Evolutionary conservation across 2,329 filamentous ascomycete species (phyloP).

Genomic region (Cladosporium oxysporum): DNA sequence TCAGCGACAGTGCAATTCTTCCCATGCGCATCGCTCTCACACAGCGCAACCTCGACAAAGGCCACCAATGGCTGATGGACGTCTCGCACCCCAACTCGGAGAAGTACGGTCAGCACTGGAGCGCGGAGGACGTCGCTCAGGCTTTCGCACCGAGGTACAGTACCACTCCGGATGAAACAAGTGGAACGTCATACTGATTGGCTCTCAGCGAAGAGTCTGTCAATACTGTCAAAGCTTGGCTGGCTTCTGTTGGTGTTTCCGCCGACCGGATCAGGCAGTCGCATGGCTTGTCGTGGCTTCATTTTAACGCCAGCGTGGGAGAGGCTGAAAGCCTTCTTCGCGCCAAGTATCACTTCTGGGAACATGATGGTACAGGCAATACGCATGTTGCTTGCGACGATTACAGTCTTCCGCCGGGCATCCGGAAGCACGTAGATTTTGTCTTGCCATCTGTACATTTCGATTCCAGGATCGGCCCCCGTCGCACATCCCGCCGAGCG

Average conservation of each 20-base stretch:
- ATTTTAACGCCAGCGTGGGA: constrained; percentile 56
- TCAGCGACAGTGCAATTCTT: constrained; percentile 34
- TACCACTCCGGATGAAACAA: constrained; percentile 15
- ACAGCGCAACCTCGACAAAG: constrained; percentile 38
- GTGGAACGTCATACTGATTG: constrained; percentile 14
- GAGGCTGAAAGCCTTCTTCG: constrained; percentile 57
- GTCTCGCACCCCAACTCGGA: constrained; percentile 47
- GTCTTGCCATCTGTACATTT: constrained; percentile 45
- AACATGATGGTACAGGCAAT: constrained; percentile 41
- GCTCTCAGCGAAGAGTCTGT: constrained; percentile 45
- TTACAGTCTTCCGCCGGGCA: constrained; percentile 38
- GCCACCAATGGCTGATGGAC: constrained; percentile 35
- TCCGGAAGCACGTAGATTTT: constrained; percentile 39
- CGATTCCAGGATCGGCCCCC: constrained; percentile 37
- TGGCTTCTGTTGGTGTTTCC: constrained; percentile 55
- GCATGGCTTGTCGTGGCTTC: constrained; percentile 55
- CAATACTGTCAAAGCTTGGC: constrained; percentile 55
- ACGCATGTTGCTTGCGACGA: constrained; percentile 42
- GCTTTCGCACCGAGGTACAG: constrained; percentile 44
- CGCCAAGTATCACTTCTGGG: constrained; percentile 55
- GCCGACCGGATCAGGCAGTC: constrained; percentile 52
- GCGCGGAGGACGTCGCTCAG: constrained; percentile 45
- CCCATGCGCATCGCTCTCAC: constrained; percentile 40
- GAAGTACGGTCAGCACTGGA: constrained; percentile 47
- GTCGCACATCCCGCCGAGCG: constrained; percentile 18